Conservation (phyloP, 805 yeast genomes). For the Teunomyces funiuensis region DNA sequence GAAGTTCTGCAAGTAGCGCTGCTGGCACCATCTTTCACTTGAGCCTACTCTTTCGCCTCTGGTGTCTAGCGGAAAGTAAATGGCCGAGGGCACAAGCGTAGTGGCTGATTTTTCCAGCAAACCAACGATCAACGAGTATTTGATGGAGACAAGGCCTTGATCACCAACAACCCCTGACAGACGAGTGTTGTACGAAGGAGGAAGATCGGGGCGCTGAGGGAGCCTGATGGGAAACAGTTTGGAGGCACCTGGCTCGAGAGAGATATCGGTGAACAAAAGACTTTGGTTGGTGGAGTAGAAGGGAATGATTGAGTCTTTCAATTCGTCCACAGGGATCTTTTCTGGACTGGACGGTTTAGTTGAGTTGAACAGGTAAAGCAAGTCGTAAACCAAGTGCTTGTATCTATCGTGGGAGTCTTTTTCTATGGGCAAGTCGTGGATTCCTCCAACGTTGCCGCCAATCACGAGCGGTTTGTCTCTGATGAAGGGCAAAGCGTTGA, state of each 20-base stretch:
- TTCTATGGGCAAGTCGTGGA: conserved; percentile 30
- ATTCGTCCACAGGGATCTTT: conserved; percentile 15
- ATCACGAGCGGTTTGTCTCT: conserved; percentile 19
- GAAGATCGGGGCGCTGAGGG: conserved; percentile 23
- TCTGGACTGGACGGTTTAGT: conserved; percentile 18
- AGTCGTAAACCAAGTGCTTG: conserved; percentile 33
- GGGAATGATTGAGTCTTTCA: conserved; percentile 35
- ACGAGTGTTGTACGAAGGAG: conserved; percentile 41
- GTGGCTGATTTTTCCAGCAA: conserved; percentile 18
- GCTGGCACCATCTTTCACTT: conserved; percentile 28
- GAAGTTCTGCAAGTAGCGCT: conserved; percentile 25
- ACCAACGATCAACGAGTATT: conserved; percentile 38
- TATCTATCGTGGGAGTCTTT: conserved; percentile 16
- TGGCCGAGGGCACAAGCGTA: conserved; percentile 18
- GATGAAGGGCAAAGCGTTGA: conserved; percentile 26
- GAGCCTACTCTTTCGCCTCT: conserved; percentile 24
- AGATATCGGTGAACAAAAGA: conserved; percentile 35
- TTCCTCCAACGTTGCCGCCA: conserved; percentile 38
- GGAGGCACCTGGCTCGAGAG: conserved; percentile 17
- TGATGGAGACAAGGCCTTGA: conserved; percentile 38
- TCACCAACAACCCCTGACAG: conserved; percentile 43
- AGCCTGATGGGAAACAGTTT: conserved; percentile 24
- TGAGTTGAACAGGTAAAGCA: conserved; percentile 26
- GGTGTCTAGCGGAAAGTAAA: conserved; percentile 38
- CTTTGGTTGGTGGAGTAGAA: conserved; percentile 42